Evolutionary conservation across 805 yeast species (phyloP).

Genomic region (Cyberlindnera meyerae): DNA sequence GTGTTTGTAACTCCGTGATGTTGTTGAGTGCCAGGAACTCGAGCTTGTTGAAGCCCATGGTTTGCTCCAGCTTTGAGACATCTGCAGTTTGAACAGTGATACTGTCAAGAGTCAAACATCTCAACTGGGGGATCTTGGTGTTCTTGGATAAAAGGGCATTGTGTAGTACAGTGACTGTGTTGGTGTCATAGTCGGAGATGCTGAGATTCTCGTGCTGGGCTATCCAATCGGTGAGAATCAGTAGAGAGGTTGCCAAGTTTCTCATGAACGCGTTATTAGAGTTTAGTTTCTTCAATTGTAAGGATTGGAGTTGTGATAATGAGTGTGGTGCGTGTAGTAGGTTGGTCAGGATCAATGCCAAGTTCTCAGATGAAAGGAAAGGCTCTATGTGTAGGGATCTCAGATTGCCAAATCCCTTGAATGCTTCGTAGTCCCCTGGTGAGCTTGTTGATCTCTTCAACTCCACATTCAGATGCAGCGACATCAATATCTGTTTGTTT

Average conservation of each 20-base stretch:
- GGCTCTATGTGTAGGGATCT: constrained; percentile 33
- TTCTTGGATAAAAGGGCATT: constrained; percentile 8
- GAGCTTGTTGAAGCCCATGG: constrained; percentile 17
- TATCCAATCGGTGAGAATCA: constrained; percentile 20
- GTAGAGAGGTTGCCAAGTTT: constrained; percentile 12
- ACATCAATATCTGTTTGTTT: constrained; percentile 23
- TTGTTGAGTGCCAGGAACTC: constrained; percentile 30
- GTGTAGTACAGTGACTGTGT: constrained; percentile 10
- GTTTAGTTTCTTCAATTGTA: constrained; percentile 16
- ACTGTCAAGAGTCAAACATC: constrained; percentile 15
- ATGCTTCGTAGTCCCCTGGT: constrained; percentile 8
- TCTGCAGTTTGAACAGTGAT: constrained; percentile 15
- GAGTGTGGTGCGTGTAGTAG: constrained; percentile 9
- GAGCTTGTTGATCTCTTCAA: constrained; percentile 20
- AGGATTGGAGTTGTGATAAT: constrained; percentile 8
- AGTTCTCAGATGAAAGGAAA: constrained; percentile 27
- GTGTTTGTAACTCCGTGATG: constrained; percentile 32
- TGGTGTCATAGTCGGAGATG: constrained; percentile 17
- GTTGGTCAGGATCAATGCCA: constrained; percentile 20
- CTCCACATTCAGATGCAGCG: constrained; percentile 31
- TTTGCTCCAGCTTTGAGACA: constrained; percentile 8
- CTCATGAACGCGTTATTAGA: constrained; percentile 14
- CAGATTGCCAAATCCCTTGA: constrained; percentile 28
- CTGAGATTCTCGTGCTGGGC: constrained; percentile 13
- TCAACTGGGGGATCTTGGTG: constrained; percentile 4